Evolutionary conservation across 768 basidiomycete genomes (phyloP), one percentile per base, ranked within the genome.

Genomic region (Podaxis pistillaris): DNA sequence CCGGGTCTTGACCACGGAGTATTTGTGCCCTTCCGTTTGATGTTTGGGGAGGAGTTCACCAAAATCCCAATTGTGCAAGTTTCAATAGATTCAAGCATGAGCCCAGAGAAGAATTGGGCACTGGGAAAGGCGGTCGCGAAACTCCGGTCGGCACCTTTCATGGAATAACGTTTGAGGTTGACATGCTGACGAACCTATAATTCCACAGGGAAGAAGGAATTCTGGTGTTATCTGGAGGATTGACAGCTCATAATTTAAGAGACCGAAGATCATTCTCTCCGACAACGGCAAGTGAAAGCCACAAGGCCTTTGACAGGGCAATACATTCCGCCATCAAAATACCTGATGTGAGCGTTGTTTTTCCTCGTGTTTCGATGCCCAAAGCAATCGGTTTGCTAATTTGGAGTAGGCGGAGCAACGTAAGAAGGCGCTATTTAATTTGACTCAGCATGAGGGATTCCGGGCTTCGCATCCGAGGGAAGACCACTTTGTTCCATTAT

Each of bases 401-500:
- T 30, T 24, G 40, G 40, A 47, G 26, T 68, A 89, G 86, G 72
- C 77, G 1, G 72, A 70, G n/a, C 76, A 76, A 41, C 81, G 89
- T 40, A 86, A 84, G 72, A 65, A 80, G 58, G 85, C 83, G 4
- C 70, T 93, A 75, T 62, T 84, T 57, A 72, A 74, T 8, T 75
- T 94, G 62, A 76, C 79, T 8, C 74, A 75, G 47, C 90, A 93
- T 66, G 73, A 76, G 3, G 83, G 83, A 8, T 94, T 90, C 79
- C 81, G 86, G 3, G 68, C 77, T 0, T 83, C 87, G 28, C 90
- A 95, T 67, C 93, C 91, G 1, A 80, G 88, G 2, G 86, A 86
- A 65, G 93, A 95, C 30, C 92, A 94, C 69, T 91, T 94, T 68
- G 78, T 93, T 15, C 92, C 93, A 9, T 65, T 94, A 15, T 91